Evolutionary conservation across 805 yeast species (phyloP).

Genomic region (Saccharomyces cerevisiae): DNA sequence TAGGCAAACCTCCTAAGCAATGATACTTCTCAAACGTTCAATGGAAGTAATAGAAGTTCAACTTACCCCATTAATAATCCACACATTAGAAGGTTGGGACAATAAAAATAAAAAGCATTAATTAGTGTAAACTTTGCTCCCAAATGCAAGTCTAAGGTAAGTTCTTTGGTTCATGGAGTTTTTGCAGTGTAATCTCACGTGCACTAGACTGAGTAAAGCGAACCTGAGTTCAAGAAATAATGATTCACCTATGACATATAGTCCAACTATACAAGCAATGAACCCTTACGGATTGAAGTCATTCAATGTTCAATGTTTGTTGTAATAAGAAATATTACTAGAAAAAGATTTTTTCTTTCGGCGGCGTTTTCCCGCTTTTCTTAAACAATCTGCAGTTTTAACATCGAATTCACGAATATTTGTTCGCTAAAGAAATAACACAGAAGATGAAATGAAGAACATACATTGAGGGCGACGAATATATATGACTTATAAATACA

Average conservation of each 20-base stretch:
- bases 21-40: not conserved
- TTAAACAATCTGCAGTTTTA: not conserved
- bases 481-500: constrained; percentile 20
- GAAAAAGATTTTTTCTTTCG: not conserved
- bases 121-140: too few species aligned
- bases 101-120: too few species aligned
- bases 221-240: too few species aligned
- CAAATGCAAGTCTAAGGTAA: too few species aligned
- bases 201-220: too few species aligned
- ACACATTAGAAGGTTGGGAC: too few species aligned
- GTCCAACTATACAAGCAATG: too few species aligned
- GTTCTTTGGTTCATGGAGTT: too few species aligned
- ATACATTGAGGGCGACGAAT: not conserved
- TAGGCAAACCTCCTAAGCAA: not conserved
- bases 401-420: not conserved
- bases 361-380: not conserved
- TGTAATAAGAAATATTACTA: too few species aligned
- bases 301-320: too few species aligned
- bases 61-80: not conserved
- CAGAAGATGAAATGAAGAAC: not conserved
- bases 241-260: too few species aligned
- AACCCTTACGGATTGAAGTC: not conserved
- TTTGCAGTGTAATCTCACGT: too few species aligned
- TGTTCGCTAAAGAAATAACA: not conserved
- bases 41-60: not conserved